Base-by-base conservation (phyloP, 441 rosid species). In the Pelargonium australe region DNA sequence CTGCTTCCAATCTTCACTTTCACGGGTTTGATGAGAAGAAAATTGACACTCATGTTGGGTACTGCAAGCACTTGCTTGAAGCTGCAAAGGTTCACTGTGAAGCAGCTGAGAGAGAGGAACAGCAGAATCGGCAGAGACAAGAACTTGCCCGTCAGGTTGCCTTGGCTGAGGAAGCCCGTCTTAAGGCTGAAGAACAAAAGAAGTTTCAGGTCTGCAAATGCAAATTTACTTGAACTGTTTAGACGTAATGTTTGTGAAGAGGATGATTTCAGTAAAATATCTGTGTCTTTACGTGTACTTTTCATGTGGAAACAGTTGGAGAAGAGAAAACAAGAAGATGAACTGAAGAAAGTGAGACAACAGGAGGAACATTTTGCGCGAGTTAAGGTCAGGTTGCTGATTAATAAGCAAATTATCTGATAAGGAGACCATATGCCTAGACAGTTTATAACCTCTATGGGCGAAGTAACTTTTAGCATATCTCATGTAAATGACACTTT, bases 21-120 rank as follows among this genome's bases (percentile, higher is more conserved):
- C 98, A 92, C 80, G 98, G 96, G 75, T 92, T 95, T 82, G 99
- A 92, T 78, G 85, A 88, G 80, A 95, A 95, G 87, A 95, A 95
- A 81, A 95, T 95, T 77, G 89, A 89, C 73, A 92, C 99, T 57
- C 99, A 95, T 80, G 98, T 90, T 64, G 98, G 88, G 70, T 95
- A 95, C 81, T 95, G 98, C 84, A 88, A 90, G 67, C 99, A 95
- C 83, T 85, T 95, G 67, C 88, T 95, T 58, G 94, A 85, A 34
- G 98, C 92, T 61, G 98, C 97, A 64, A 95, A 86, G 84, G 92
- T 91, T 74, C 99, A 95, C 77, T 86, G 96, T 74, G 97, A 90
- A 82, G 99, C 85, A 68, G 98, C 99, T 63, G 96, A 90, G 87
- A 92, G 82, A 4, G 98, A 92, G 79, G 99, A 90, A 84, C 92